Conservation (phyloP, 1,284 basidiomycete species). For the Ustilago shanxiensis region DNA sequence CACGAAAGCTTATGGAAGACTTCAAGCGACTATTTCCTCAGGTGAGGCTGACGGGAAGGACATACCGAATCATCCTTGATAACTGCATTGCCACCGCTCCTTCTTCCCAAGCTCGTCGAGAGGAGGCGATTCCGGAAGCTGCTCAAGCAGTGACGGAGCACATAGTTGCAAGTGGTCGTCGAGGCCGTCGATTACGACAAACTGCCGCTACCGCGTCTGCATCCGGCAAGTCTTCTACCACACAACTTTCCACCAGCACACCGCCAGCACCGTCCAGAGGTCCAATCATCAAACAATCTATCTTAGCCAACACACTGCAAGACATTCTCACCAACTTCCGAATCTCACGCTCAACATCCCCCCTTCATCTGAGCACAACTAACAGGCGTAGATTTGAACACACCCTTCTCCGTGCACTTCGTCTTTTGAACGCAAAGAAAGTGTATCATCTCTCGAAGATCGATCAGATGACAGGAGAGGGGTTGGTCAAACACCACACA, state of each 20-base stretch:
- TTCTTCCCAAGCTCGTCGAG: background rate
- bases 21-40: slow-evolving; percentile 21
- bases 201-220: too few species aligned
- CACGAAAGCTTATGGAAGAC: slow-evolving; percentile 26
- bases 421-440: slow-evolving; percentile 1
- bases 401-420: slow-evolving; percentile 17
- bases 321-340: slow-evolving; percentile 26
- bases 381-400: slow-evolving; percentile 26
- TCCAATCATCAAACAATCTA: slow-evolving; percentile 21
- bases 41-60: slow-evolving; percentile 20
- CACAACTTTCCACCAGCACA: background rate
- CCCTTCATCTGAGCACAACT: slow-evolving; percentile 21
- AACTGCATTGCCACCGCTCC: slow-evolving; percentile 21
- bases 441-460: background rate
- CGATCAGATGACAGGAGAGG: background rate
- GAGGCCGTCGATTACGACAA: slow-evolving; percentile 22
- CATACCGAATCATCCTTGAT: slow-evolving; percentile 25
- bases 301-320: slow-evolving; percentile 10
- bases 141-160: background rate
- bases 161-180: slow-evolving; percentile 16
- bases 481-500: slow-evolving; percentile 1
- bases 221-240: background rate
- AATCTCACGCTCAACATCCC: background rate
- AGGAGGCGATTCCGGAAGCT: background rate
- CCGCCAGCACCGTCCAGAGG: background rate